These are phyloP conservation scores for Leishmania braziliensis DNA, from an alignment of 208 protist species.

Conservation along the genomic window DNA sequence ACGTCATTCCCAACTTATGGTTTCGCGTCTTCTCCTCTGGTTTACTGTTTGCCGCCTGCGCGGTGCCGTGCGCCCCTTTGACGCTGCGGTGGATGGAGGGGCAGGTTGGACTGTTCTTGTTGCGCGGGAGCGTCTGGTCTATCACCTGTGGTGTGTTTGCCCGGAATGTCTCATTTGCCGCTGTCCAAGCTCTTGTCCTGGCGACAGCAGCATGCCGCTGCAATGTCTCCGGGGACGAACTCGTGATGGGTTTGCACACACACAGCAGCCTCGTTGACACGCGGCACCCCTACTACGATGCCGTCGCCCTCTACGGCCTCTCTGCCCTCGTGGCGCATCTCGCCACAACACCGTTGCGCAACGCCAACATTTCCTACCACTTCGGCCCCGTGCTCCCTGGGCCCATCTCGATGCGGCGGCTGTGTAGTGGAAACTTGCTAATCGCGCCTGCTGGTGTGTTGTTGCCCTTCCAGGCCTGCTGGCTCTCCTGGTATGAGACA, in stretches of 20 bases:
- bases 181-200: constrained; percentile 39
- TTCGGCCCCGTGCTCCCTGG: constrained; percentile 59
- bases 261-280: constrained; percentile 45
- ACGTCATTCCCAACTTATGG: constrained; percentile 40
- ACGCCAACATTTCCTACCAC: constrained; percentile 65
- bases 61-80: constrained; percentile 58
- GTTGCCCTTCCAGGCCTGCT: constrained; percentile 65
- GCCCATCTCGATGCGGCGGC: constrained; percentile 35
- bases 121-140: constrained; percentile 82
- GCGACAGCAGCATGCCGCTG: constrained; percentile 8
- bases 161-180: constrained; percentile 43
- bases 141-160: constrained; percentile 54
- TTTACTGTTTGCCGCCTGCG: constrained; percentile 58
- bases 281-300: constrained; percentile 79
- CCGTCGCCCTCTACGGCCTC: constrained; percentile 39
- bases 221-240: constrained; percentile 4
- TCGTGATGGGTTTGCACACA: constrained; percentile 6
- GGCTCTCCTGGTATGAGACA: constrained; percentile 82
- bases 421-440: constrained; percentile 39
- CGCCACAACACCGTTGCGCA: constrained; percentile 52
- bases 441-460: constrained; percentile 46
- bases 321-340: constrained; percentile 56
- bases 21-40: constrained; percentile 51
- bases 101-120: constrained; percentile 67
- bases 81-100: constrained; percentile 68